Evolutionary conservation across 2,329 filamentous ascomycete species (phyloP), one percentile per base, ranked within the genome.

Genomic region (Claviceps fusiformis): DNA sequence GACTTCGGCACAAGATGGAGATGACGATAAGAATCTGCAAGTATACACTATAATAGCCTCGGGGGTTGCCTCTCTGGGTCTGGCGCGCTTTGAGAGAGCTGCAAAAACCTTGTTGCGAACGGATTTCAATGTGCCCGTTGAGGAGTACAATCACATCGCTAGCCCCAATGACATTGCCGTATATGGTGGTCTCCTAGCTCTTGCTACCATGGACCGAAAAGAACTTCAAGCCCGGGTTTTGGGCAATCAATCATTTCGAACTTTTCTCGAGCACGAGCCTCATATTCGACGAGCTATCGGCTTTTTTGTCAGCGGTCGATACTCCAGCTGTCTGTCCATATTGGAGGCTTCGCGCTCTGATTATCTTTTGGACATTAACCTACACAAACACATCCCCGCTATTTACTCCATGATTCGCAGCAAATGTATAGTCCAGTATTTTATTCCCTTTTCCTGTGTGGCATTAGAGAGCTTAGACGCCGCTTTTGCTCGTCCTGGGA

Each of bases 361-460:
- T 69, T 97, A 93, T 67, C 76, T 91, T n/a, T 81, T 97, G 5
- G 93, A 98, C 65, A 74, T 95, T 24, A 86, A 95, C 67, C 79
- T 98, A 7, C 84, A 87, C 57, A 81, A 77, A 58, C 87, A 95
- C 60, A 75, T 96, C 19, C 65, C 77, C 43, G 71, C 73, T 1
- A 75, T 98, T 24, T 93, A 91, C 71, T 74, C 78, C 11, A 74
- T 76, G 50, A 90, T 98, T 61, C 83, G 93, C 56, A 87, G 80
- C 64, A 96, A 96, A 73, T 92, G 91, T 64, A 96, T 98, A 57
- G 81, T 91, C 29, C 89, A 95, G 65, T 97, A 96, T 71, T 86
- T 95, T 62, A 78, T 89, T 29, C 91, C 93, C 0, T 98, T 95
- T 69, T 95, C 86, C 46, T 85, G 85, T 60, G 89, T 96, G 58